Percentiles rank a stretch among this genome's conserved stretches.
Evolutionary conservation across 2,329 filamentous ascomycete species (phyloP).

Genomic region (Pseudocercospora pini-densiflorae): DNA sequence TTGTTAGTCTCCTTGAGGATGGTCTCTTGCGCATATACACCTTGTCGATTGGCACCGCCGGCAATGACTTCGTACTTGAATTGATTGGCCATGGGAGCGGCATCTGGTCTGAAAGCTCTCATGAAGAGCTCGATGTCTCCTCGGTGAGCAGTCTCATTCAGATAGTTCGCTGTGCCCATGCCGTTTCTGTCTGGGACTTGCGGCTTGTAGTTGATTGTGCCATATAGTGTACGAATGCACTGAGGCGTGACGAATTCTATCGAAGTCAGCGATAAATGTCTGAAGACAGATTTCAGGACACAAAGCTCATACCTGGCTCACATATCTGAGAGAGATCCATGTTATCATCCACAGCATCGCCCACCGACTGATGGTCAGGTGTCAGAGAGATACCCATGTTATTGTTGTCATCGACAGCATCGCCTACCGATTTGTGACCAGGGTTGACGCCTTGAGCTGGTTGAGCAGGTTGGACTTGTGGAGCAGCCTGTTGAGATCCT

Average conservation of each 20-base stretch:
- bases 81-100: slow-evolving; percentile 47
- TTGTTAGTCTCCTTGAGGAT: slow-evolving; percentile 33
- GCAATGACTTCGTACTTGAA: slow-evolving; percentile 65
- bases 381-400: slow-evolving; percentile 21
- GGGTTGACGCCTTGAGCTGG: neutral
- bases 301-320: slow-evolving; percentile 12
- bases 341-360: neutral
- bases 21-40: slow-evolving; percentile 42
- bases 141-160: slow-evolving; percentile 55
- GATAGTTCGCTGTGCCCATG: slow-evolving; percentile 54
- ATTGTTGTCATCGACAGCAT: neutral
- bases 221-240: slow-evolving; percentile 60
- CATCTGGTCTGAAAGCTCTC: slow-evolving; percentile 57
- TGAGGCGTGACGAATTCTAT: slow-evolving; percentile 56
- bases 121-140: slow-evolving; percentile 64
- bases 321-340: slow-evolving; percentile 44
- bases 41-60: slow-evolving; percentile 56
- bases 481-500: neutral
- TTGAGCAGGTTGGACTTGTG: neutral
- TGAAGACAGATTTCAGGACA: too few relatives aligned
- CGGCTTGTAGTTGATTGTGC: slow-evolving; percentile 58
- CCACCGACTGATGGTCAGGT: neutral
- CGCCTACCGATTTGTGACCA: neutral
- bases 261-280: slow-evolving; percentile 58
- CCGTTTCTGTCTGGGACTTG: slow-evolving; percentile 48